These are phyloP conservation scores for Diversispora epigaea DNA, from an alignment of 192 early-diverging fungal genomes.

Conservation along the genomic window DNA sequence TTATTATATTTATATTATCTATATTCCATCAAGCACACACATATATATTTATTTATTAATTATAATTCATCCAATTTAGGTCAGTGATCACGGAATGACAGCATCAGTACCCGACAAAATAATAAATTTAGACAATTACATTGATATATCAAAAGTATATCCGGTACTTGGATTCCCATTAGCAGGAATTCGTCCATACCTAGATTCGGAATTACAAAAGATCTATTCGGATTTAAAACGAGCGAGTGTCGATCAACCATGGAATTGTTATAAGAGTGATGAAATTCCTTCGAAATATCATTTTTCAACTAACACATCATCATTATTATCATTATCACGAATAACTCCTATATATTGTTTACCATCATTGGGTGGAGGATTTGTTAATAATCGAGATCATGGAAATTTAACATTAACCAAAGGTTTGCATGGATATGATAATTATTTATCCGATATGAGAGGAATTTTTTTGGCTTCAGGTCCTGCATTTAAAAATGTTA, in stretches of 20 bases:
- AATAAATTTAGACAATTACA: conserved; percentile 75
- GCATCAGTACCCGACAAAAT: conserved; percentile 43
- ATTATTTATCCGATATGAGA: conserved; percentile 72
- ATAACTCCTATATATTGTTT: conserved; percentile 75
- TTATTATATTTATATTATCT: neutral
- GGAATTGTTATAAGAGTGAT: conserved; percentile 66
- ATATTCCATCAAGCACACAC: neutral
- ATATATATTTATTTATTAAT: neutral
- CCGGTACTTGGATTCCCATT: conserved; percentile 64
- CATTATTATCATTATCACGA: conserved; percentile 40
- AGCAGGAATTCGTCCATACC: conserved; percentile 59
- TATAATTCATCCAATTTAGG: conserved; percentile 40
- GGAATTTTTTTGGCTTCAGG: conserved; percentile 83
- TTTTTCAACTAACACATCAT: conserved; percentile 47
- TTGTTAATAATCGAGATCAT: conserved; percentile 47
- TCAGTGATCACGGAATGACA: conserved; percentile 92
- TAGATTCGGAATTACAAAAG: conserved; percentile 38
- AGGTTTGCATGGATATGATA: conserved; percentile 87
- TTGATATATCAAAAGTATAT: conserved; percentile 54
- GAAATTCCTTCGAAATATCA: conserved; percentile 74
- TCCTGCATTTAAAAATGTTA: conserved; percentile 53
- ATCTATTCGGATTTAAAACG: conserved; percentile 56
- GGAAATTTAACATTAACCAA: conserved; percentile 23
- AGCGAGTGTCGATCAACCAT: conserved; percentile 48
- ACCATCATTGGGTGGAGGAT: conserved; percentile 64